phyloP scores from a whole-genome alignment of 23 red algal genomes.

The Cyanidium caldarium region DNA sequence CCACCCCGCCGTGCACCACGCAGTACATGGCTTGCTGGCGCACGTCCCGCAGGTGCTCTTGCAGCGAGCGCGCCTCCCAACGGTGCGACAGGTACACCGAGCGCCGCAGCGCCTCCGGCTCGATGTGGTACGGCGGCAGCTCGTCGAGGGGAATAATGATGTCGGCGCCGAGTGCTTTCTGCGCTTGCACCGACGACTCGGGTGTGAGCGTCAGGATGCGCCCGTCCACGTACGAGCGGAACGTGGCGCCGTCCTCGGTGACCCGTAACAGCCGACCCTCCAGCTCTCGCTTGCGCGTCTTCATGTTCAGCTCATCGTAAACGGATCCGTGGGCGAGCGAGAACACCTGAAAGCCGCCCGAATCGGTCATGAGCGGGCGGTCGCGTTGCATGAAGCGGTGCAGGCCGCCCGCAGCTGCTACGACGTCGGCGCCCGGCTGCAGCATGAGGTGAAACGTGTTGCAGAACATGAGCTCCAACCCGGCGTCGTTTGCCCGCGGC shows the following conservation, averaged over 20 bases:
- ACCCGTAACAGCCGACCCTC: conserved; percentile 28
- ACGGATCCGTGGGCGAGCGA: conserved; percentile 77
- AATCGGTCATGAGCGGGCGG: conserved; percentile 81
- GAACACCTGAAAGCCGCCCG: conserved; percentile 97
- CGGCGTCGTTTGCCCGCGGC: conserved; percentile 6
- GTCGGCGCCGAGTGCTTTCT: conserved; percentile 74
- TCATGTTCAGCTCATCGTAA: conserved; percentile 93
- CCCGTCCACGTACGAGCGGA: conserved; percentile 81
- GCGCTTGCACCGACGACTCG: conserved; percentile 68
- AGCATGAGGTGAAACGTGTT: conserved; percentile 90
- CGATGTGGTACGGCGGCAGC: conserved; percentile 95
- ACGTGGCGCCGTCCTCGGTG: conserved; percentile 63
- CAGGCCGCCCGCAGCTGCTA: conserved; percentile 70
- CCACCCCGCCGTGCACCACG: conserved; percentile 87
- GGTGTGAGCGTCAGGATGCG: conserved; percentile 51
- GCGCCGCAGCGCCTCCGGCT: conserved; percentile 28
- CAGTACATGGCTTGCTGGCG: conserved; percentile 92
- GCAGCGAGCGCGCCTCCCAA: conserved; percentile 83
- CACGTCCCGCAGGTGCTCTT: conserved; percentile 54
- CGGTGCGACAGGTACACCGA: conserved; percentile 78
- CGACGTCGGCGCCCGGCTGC: conserved; percentile 71
- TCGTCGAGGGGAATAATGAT: conserved; percentile 98
- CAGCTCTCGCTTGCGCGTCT: conserved; percentile 10
- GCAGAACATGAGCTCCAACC: conserved; percentile 79
- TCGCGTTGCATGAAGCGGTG: conserved; percentile 67